phyloP scores from a whole-genome alignment of 164 flowering plant genomes.

The Akebia trifoliata region DNA sequence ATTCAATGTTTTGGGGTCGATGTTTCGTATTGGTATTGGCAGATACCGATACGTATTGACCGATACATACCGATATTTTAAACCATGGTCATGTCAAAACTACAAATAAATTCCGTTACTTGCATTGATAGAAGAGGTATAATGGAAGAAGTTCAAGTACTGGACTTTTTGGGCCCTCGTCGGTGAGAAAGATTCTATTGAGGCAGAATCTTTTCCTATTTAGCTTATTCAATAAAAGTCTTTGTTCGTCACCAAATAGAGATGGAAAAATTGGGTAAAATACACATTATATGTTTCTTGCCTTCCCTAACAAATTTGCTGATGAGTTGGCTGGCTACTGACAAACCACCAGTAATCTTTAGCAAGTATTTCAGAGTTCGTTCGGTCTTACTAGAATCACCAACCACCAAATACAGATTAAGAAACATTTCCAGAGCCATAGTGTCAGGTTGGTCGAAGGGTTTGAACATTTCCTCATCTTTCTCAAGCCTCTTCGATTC shows the following conservation, averaged over 20 bases:
- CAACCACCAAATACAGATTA: conserved; percentile 42
- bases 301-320: conserved; percentile 53
- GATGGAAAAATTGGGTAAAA: background rate
- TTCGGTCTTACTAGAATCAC: conserved; percentile 26
- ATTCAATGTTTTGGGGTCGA: no score
- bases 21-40: no score
- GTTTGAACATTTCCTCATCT: conserved; percentile 19
- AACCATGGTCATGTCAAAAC: conserved; percentile 1
- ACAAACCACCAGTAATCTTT: conserved; percentile 39
- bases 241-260: background rate
- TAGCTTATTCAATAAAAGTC: no score
- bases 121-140: background rate
- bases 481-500: conserved; percentile 22
- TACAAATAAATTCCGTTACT: background rate
- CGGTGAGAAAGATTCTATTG: no score
- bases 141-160: no score
- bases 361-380: conserved; percentile 40
- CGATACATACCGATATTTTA: no score
- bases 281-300: conserved; percentile 15
- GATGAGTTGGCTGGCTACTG: conserved; percentile 48
- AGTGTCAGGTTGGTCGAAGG: conserved; percentile 32
- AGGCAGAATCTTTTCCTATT: no score
- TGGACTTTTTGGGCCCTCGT: no score
- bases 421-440: conserved; percentile 53
- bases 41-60: no score